These are phyloP conservation scores for Collybiopsis luxurians DNA, from an alignment of 768 basidiomycete species.

Conservation along the genomic window DNA sequence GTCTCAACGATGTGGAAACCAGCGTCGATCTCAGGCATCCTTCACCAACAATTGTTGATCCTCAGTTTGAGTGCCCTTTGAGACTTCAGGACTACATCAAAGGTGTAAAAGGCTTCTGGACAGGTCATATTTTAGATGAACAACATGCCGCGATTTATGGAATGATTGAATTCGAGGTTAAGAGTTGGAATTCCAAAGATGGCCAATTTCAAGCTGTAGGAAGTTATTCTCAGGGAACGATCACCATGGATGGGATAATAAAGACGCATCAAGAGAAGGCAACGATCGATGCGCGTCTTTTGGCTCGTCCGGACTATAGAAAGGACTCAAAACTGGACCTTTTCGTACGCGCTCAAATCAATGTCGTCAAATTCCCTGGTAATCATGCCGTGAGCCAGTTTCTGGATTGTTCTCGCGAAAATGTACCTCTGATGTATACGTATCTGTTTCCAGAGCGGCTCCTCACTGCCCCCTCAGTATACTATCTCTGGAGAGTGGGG, in stretches of 20 bases:
- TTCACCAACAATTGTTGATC: neutral
- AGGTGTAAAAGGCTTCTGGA: constrained; percentile 2
- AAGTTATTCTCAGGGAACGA: neutral
- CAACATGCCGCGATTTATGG: neutral
- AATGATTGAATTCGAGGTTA: neutral
- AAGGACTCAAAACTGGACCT: neutral
- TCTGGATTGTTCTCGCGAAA: too few species aligned
- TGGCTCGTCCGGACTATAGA: neutral
- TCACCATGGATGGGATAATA: neutral
- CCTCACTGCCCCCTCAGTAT: neutral
- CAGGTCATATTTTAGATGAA: neutral
- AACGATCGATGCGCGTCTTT: neutral
- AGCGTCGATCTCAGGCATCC: neutral
- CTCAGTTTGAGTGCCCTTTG: neutral
- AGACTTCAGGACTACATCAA: neutral
- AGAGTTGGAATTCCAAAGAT: neutral
- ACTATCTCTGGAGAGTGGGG: constrained; percentile 1
- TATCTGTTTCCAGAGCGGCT: too few species aligned
- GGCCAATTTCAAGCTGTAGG: neutral
- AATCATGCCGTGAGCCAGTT: neutral
- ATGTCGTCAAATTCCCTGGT: neutral
- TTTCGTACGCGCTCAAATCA: neutral
- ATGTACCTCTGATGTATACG: too few species aligned
- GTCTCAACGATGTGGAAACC: too few species aligned
- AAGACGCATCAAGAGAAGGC: neutral